phyloP scores from a whole-genome alignment of 768 basidiomycete genomes.

The Russula earlei region DNA sequence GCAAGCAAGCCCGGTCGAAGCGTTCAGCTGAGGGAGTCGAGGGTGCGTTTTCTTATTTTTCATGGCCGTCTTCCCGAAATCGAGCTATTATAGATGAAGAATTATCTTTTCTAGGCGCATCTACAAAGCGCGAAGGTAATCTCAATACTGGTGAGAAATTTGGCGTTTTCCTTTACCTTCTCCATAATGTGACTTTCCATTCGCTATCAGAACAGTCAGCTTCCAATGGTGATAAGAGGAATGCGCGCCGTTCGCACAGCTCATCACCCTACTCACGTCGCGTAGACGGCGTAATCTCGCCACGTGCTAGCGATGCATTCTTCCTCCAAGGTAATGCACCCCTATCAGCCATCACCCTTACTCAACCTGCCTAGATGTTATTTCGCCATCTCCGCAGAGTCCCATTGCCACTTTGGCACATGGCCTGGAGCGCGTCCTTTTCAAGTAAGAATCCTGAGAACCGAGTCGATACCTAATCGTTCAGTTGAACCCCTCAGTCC shows the following conservation, averaged over 20 bases:
- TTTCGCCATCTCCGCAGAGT: slow-evolving; percentile 35
- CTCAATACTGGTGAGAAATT: neutral
- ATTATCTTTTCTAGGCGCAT: neutral
- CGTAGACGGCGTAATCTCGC: slow-evolving; percentile 20
- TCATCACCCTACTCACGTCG: slow-evolving; percentile 13
- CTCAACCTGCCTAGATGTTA: slow-evolving; percentile 31
- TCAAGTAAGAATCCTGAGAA: slow-evolving; percentile 45
- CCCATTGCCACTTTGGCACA: slow-evolving; percentile 58
- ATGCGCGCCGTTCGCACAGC: neutral
- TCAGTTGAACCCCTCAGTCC: slow-evolving; percentile 39
- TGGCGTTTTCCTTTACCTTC: neutral
- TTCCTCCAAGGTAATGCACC: slow-evolving; percentile 15
- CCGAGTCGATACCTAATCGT: neutral
- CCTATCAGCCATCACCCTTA: neutral
- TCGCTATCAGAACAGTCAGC: neutral
- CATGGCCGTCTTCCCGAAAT: neutral
- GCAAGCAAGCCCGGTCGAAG: neutral
- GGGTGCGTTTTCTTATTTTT: too few species aligned
- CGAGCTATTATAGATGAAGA: neutral
- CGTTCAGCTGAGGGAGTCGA: neutral
- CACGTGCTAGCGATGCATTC: slow-evolving; percentile 1
- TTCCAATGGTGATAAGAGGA: neutral
- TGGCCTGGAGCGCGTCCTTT: slow-evolving; percentile 59
- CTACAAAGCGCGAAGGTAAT: neutral
- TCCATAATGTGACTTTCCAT: neutral